Conservation (phyloP, 768 basidiomycete species). For the Mycena pura region DNA sequence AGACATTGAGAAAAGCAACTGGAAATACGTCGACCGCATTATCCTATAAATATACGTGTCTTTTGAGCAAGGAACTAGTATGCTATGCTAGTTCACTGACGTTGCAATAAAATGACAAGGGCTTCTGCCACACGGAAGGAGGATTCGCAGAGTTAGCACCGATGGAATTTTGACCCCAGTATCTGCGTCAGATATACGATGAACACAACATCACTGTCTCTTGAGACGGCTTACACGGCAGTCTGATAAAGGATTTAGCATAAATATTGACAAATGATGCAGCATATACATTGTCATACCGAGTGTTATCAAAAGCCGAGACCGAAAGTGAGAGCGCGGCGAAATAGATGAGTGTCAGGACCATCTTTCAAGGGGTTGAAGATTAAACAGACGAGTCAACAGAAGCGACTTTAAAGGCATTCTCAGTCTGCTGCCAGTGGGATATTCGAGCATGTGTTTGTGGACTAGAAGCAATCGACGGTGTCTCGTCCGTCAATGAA, state of each 20-base stretch:
- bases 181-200: conserved; percentile 43
- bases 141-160: conserved; percentile 59
- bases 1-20: conserved; percentile 70
- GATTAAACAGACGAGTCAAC: neutral
- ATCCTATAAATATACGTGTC: conserved; percentile 60
- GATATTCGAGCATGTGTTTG: conserved; percentile 13
- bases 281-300: conserved; percentile 65
- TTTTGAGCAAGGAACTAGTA: conserved; percentile 13
- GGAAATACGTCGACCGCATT: conserved; percentile 73
- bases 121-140: conserved; percentile 63
- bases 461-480: neutral
- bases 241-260: conserved; percentile 43
- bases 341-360: conserved; percentile 22
- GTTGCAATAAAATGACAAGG: conserved; percentile 69
- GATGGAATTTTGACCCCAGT: conserved; percentile 81
- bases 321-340: conserved; percentile 26
- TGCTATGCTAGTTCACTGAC: conserved; percentile 37
- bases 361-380: conserved; percentile 19
- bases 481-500: neutral
- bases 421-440: neutral
- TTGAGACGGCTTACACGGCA: conserved; percentile 52
- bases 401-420: neutral
- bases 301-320: conserved; percentile 58
- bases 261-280: conserved; percentile 6
- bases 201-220: neutral